These are phyloP conservation scores for Solanum medicagineum DNA, from an alignment of 257 asterid species.

Conservation along the genomic window DNA sequence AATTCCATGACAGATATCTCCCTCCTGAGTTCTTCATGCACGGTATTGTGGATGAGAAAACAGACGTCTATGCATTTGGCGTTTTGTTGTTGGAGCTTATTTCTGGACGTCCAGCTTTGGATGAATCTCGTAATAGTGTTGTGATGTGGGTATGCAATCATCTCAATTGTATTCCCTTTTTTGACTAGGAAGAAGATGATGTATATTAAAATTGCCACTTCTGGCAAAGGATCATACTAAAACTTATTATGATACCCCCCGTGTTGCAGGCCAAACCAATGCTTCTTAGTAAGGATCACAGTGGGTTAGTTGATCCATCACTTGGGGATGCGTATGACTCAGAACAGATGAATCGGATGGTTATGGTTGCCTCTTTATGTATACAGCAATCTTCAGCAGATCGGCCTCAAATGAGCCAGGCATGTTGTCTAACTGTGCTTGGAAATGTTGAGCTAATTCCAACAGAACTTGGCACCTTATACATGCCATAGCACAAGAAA, in stretches of 20 bases:
- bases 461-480: neutral
- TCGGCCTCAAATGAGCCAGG: slow-evolving; percentile 92
- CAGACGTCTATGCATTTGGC: slow-evolving; percentile 90
- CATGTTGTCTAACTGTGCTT: slow-evolving; percentile 5
- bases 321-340: slow-evolving; percentile 40
- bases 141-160: slow-evolving; percentile 86
- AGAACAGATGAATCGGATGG: slow-evolving; percentile 56
- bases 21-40: slow-evolving; percentile 95
- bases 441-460: neutral
- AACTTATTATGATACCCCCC: neutral
- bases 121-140: slow-evolving; percentile 57
- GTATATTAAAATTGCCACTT: neutral
- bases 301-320: slow-evolving; percentile 61
- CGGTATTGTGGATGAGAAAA: slow-evolving; percentile 87
- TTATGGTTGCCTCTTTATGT: slow-evolving; percentile 63
- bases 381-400: slow-evolving; percentile 60
- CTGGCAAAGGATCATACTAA: neutral
- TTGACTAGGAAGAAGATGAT: neutral
- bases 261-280: slow-evolving; percentile 74
- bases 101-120: slow-evolving; percentile 87
- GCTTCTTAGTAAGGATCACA: slow-evolving; percentile 28
- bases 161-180: neutral
- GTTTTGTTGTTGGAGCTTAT: slow-evolving; percentile 69
- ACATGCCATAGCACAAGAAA: neutral
- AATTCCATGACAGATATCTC: slow-evolving; percentile 52